Conservation (phyloP, 2,329 filamentous ascomycete genomes). For the Didymella pinodella region DNA sequence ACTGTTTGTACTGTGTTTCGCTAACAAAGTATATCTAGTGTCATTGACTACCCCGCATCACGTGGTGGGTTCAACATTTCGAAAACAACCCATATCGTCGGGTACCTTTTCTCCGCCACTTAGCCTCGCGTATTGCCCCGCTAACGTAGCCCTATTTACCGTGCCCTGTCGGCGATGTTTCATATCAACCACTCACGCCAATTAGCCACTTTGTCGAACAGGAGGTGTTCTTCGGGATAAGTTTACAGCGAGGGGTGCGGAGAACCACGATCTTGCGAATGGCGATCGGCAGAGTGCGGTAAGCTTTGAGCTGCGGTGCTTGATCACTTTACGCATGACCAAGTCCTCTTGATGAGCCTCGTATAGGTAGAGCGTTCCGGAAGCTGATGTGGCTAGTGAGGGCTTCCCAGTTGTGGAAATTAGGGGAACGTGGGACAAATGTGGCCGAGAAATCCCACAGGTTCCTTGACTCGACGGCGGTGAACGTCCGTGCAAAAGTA, state of each 20-base stretch:
- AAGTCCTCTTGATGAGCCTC: constrained; percentile 1
- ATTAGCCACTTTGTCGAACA: background rate
- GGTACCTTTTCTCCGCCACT: constrained; percentile 39
- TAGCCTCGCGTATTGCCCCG: constrained; percentile 29
- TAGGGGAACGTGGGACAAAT: constrained; percentile 31
- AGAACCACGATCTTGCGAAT: constrained; percentile 6
- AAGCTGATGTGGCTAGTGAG: constrained; percentile 8
- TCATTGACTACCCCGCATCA: too few species aligned
- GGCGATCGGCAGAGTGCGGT: constrained; percentile 3
- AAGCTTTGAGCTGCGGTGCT: constrained; percentile 11
- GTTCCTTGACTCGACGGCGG: background rate
- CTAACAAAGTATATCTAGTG: too few species aligned
- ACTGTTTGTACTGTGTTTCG: too few species aligned
- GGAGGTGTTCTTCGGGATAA: constrained; percentile 11
- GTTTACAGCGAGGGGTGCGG: constrained; percentile 12
- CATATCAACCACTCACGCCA: constrained; percentile 3
- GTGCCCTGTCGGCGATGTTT: constrained; percentile 3
- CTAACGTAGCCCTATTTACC: constrained; percentile 4
- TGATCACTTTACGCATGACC: constrained; percentile 4
- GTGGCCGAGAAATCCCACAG: constrained; percentile 24
- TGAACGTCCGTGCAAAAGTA: constrained; percentile 7
- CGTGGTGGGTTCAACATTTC: too few species aligned
- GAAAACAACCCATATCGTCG: too few species aligned
- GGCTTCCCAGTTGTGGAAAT: constrained; percentile 27
- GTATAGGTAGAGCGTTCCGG: constrained; percentile 5